These are phyloP conservation scores for Jaltomata sinuosa DNA, from an alignment of 257 asterid species.

Conservation along the genomic window DNA sequence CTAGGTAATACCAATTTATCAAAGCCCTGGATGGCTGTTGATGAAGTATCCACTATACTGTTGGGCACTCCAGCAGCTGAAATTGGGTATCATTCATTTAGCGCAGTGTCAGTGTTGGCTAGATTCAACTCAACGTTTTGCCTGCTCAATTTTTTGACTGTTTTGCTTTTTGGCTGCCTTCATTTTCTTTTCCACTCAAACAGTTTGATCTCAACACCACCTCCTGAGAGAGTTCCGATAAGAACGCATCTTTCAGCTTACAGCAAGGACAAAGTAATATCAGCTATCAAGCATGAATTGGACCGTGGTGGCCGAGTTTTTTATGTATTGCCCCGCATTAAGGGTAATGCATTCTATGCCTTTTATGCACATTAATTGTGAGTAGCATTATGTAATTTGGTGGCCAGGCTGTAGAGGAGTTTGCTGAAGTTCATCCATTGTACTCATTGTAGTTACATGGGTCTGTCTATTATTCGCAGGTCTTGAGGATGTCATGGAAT, in stretches of 20 bases:
- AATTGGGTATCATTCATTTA: not conserved
- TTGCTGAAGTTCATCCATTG: not conserved
- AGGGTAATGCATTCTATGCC: constrained; percentile 38
- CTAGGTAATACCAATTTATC: constrained; percentile 52
- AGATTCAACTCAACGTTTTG: not conserved
- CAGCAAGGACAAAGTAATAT: constrained; percentile 54
- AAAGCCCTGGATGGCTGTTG: not conserved
- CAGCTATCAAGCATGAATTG: constrained; percentile 83
- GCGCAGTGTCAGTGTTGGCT: constrained; percentile 1
- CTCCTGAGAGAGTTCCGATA: constrained; percentile 98
- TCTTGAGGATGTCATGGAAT: constrained; percentile 86
- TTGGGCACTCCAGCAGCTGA: constrained; percentile 2
- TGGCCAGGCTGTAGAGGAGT: not conserved
- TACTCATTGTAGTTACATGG: constrained; percentile 3
- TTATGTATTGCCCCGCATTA: constrained; percentile 93
- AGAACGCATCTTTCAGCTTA: constrained; percentile 81
- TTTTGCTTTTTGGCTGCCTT: not conserved
- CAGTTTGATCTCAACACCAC: constrained; percentile 92
- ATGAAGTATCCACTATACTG: not conserved
- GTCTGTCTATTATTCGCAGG: constrained; percentile 41
- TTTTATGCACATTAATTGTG: not conserved
- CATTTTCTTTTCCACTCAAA: constrained; percentile 13
- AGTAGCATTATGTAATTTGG: not conserved
- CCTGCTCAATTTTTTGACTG: not conserved
- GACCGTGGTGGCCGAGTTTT: constrained; percentile 92